These are phyloP conservation scores for Populus pruinosa DNA, from an alignment of 345 rosid genomes.

Conservation along the genomic window DNA sequence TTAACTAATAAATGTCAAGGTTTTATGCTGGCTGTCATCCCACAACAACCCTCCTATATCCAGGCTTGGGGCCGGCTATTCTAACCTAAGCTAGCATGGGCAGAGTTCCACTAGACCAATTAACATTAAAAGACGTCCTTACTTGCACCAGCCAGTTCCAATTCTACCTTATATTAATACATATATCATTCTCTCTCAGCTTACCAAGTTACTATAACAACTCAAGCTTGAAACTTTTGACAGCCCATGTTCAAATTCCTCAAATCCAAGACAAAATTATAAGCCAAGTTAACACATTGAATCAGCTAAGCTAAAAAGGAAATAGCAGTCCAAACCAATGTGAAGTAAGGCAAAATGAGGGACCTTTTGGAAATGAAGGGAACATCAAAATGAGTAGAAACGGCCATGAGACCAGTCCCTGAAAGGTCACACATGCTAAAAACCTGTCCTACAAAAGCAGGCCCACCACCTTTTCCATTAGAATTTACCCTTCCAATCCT, in stretches of 20 bases:
- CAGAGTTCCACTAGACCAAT: neutral
- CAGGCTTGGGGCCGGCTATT: neutral
- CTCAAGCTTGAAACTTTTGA: neutral
- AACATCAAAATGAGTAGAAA: slow-evolving; percentile 80
- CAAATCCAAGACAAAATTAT: neutral
- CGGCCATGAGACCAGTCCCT: slow-evolving; percentile 96
- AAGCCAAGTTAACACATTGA: neutral
- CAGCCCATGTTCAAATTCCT: neutral
- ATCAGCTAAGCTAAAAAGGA: neutral
- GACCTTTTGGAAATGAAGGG: slow-evolving; percentile 88
- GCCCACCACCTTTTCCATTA: slow-evolving; percentile 69
- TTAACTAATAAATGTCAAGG: neutral
- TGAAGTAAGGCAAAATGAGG: neutral
- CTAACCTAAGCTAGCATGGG: neutral
- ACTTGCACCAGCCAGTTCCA: neutral
- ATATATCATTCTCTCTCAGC: neutral
- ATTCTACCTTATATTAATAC: neutral
- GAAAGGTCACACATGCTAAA: slow-evolving; percentile 98
- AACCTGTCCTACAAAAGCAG: slow-evolving; percentile 96
- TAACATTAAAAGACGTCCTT: neutral
- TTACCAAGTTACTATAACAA: neutral
- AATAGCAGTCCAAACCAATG: neutral
- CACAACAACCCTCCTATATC: neutral
- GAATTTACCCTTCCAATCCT: slow-evolving; percentile 67
- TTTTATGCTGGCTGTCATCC: neutral